Evolutionary conservation across 129 eudicot genomes (phyloP).

Genomic region (Flaveria ramosissima): DNA sequence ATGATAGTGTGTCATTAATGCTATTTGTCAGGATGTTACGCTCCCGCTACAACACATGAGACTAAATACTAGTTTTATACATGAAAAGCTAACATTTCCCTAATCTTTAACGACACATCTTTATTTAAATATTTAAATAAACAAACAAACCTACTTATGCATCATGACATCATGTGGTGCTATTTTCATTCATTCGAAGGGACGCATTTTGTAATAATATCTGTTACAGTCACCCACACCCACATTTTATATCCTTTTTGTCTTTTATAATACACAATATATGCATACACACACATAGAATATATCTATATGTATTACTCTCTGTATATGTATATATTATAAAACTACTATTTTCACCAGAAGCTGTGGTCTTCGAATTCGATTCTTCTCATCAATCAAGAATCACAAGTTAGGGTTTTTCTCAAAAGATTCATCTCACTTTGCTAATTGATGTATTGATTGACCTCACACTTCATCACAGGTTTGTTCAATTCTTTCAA

Average conservation of each 20-base stretch:
- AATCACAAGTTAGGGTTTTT: conserved; percentile 25
- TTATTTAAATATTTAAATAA: background rate
- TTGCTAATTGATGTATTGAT: conserved; percentile 11
- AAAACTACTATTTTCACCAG: conserved; percentile 33
- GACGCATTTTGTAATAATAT: conserved; percentile 28
- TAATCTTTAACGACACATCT: background rate
- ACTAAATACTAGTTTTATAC: no score
- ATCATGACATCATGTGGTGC: conserved; percentile 36
- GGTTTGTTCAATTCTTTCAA: conserved; percentile 23
- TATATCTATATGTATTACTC: conserved; percentile 14
- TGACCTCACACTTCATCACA: conserved; percentile 12
- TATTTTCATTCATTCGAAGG: conserved; percentile 34
- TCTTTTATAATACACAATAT: conserved; percentile 13
- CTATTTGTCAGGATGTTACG: no score
- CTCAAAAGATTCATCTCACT: conserved; percentile 16
- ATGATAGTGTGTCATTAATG: no score
- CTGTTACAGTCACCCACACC: conserved; percentile 38
- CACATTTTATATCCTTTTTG: conserved; percentile 30
- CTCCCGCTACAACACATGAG: no score
- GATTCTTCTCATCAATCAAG: conserved; percentile 39
- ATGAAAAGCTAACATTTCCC: background rate
- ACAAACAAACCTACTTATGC: background rate
- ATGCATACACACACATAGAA: conserved; percentile 14
- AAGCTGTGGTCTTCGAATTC: conserved; percentile 36
- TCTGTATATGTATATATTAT: conserved; percentile 13